Evolutionary conservation across 2,329 filamentous ascomycete species (phyloP).

Genomic region (Uncinocarpus reesii): DNA sequence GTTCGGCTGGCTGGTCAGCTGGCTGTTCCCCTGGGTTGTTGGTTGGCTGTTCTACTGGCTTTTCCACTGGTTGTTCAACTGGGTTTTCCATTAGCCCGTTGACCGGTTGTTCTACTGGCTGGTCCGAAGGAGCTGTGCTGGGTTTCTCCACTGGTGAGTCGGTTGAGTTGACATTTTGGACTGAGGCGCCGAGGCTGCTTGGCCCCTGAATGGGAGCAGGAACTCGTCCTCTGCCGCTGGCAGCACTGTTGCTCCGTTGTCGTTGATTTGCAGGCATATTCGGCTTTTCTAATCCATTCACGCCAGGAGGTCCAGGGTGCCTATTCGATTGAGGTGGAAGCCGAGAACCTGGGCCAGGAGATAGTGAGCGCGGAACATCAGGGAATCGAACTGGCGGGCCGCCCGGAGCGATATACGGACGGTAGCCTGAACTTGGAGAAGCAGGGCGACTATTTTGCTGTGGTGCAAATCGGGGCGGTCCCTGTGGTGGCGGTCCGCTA

Average conservation of each 20-base stretch:
- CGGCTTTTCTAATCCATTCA: constrained; percentile 33
- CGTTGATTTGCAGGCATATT: constrained; percentile 31
- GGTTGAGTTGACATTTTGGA: neutral
- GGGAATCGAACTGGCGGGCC: constrained; percentile 25
- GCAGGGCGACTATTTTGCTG: constrained; percentile 30
- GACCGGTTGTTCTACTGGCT: neutral
- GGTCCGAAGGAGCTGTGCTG: too few species aligned
- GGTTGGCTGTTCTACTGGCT: neutral
- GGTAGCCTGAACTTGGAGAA: constrained; percentile 25
- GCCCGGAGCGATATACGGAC: constrained; percentile 23
- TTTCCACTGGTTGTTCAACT: constrained; percentile 12
- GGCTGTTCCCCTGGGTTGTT: neutral
- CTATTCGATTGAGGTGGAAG: constrained; percentile 37
- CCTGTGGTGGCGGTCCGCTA: neutral
- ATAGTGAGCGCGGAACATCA: constrained; percentile 34
- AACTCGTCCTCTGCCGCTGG: constrained; percentile 21
- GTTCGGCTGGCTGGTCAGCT: neutral
- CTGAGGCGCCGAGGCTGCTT: constrained; percentile 8
- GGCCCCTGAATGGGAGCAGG: constrained; percentile 13
- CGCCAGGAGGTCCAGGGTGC: constrained; percentile 38
- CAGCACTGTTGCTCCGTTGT: constrained; percentile 37
- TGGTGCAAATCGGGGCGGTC: constrained; percentile 15
- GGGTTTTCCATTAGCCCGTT: constrained; percentile 1
- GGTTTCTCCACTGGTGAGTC: neutral
- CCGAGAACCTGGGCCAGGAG: constrained; percentile 38